Evolutionary conservation across 495 filamentous ascomycete genomes (phyloP).

Genomic region (Cryomyces antarcticus): DNA sequence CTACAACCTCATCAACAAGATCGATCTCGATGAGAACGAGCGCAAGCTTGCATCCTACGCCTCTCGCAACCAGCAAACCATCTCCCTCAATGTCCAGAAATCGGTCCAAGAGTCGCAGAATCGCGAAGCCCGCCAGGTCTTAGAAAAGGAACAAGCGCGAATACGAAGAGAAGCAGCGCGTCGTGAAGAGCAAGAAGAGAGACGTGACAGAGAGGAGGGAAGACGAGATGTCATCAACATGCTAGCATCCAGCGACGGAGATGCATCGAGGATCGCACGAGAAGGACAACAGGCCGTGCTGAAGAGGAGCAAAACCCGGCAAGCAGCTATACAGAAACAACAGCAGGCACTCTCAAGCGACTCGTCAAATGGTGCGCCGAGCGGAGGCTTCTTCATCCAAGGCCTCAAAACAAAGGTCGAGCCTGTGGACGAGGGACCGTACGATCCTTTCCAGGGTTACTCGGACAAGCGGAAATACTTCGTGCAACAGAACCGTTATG

Average conservation of each 20-base stretch:
- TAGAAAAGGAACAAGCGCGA: constrained; percentile 47
- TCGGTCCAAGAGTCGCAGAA: constrained; percentile 32
- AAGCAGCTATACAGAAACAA: constrained; percentile 12
- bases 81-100: constrained; percentile 32
- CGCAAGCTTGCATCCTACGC: constrained; percentile 43
- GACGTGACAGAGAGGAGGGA: constrained; percentile 34
- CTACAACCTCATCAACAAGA: constrained; percentile 62
- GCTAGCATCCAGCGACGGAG: constrained; percentile 26
- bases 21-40: constrained; percentile 50
- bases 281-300: constrained; percentile 43
- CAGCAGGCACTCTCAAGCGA: constrained; percentile 12
- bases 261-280: constrained; percentile 29
- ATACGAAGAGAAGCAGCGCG: constrained; percentile 32
- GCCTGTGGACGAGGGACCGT: constrained; percentile 55
- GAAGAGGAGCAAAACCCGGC: constrained; percentile 34
- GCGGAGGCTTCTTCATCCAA: constrained; percentile 35
- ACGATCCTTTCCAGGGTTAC: constrained; percentile 74
- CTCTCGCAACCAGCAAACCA: constrained; percentile 41
- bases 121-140: constrained; percentile 37
- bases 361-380: constrained; percentile 13
- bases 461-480: constrained; percentile 49
- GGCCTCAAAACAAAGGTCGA: constrained; percentile 51
- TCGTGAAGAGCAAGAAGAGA: constrained; percentile 35
- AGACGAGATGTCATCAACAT: constrained; percentile 35
- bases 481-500: constrained; percentile 43